Percentiles rank a stretch among this genome's conserved stretches.
These are phyloP conservation scores for Berberis vulgaris DNA, from an alignment of 164 flowering plant genomes.

Conservation along the genomic window DNA sequence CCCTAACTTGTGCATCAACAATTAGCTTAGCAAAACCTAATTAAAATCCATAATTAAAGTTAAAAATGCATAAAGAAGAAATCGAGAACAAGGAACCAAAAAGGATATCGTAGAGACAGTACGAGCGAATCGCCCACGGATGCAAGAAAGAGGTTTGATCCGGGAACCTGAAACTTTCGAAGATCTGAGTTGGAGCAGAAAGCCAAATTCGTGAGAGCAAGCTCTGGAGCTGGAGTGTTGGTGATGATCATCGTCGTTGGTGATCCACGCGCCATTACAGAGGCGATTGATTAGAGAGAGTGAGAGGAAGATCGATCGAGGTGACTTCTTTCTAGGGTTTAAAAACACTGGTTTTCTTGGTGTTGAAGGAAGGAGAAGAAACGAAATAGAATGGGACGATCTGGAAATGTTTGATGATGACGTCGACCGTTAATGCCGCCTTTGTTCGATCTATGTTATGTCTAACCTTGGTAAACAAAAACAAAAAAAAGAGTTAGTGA, in stretches of 20 bases:
- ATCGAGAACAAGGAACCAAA: neutral
- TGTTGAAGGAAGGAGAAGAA: no score
- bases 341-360: no score
- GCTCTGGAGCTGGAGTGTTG: slow-evolving; percentile 68
- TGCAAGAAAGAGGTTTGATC: slow-evolving; percentile 43
- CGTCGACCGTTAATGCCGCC: no score
- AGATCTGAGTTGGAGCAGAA: slow-evolving; percentile 63
- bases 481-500: no score
- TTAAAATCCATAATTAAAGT: neutral
- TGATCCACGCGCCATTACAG: slow-evolving; percentile 7
- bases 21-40: neutral
- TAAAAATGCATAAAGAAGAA: slow-evolving; percentile 1
- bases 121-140: slow-evolving; percentile 49
- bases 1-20: neutral
- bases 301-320: no score
- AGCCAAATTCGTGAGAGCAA: slow-evolving; percentile 45
- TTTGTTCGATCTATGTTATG: no score
- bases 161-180: slow-evolving; percentile 40
- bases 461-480: no score
- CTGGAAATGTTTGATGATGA: no score
- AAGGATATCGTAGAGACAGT: slow-evolving; percentile 84
- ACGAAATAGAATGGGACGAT: no score
- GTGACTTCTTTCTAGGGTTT: no score
- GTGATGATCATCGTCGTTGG: slow-evolving; percentile 33
- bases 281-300: no score